Evolutionary conservation across 345 rosid species (phyloP).

Genomic region (Eucalyptus tenuipes): DNA sequence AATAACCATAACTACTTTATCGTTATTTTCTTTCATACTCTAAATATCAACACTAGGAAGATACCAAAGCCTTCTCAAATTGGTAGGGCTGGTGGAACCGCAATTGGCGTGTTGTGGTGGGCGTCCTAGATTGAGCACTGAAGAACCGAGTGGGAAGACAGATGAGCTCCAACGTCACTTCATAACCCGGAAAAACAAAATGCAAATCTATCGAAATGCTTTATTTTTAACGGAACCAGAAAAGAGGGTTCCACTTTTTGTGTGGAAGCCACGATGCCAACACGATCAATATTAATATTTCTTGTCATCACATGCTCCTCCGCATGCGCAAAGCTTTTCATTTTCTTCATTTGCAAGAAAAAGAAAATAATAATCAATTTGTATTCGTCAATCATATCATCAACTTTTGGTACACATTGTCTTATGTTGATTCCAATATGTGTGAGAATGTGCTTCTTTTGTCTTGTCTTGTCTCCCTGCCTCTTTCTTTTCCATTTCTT

Average conservation of each 20-base stretch:
- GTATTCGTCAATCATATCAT: neutral
- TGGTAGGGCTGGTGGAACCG: neutral
- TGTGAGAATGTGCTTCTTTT: neutral
- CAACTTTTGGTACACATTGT: neutral
- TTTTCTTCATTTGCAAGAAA: neutral
- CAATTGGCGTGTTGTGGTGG: neutral
- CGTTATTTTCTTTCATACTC: neutral
- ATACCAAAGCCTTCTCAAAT: neutral
- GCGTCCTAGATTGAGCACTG: neutral
- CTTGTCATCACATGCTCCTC: neutral
- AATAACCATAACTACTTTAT: too few relatives aligned
- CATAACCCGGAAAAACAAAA: neutral
- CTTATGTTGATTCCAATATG: neutral
- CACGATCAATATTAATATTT: neutral
- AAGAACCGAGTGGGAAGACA: neutral
- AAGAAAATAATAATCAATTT: neutral
- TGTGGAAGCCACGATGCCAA: slow-evolving; percentile 19
- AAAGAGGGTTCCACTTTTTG: slow-evolving; percentile 12
- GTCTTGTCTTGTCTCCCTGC: neutral
- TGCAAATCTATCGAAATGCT: neutral
- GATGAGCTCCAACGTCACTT: neutral
- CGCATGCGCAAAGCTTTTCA: neutral
- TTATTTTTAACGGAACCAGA: neutral
- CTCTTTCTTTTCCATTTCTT: neutral
- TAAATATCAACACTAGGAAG: neutral